A percentile compares a stretch with the other conserved stretches of the same genome.
Evolutionary conservation across 352 stramenopile species (phyloP).

Genomic region (Pythium brassicae): DNA sequence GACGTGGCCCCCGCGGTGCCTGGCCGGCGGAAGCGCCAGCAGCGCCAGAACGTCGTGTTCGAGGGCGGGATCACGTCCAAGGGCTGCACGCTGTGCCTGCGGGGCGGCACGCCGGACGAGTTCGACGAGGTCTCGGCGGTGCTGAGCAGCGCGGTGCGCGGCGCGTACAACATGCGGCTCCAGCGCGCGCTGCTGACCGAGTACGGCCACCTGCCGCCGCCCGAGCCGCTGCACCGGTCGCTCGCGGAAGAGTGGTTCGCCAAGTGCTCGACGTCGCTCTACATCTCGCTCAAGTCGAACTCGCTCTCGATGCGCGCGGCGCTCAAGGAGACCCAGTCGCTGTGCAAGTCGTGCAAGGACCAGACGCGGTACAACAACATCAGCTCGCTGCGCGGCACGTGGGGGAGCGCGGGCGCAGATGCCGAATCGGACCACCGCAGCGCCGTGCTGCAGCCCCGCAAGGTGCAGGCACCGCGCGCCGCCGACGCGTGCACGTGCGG

Average conservation of each 20-base stretch:
- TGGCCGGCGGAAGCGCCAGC: conserved; percentile 45
- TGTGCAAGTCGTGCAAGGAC: conserved; percentile 84
- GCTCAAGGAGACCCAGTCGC: conserved; percentile 72
- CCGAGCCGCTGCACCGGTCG: conserved; percentile 48
- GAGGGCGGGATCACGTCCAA: conserved; percentile 69
- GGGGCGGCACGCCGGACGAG: conserved; percentile 52
- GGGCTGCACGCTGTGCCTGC: conserved; percentile 79
- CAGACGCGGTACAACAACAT: conserved; percentile 83
- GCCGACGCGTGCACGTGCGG: conserved; percentile 57
- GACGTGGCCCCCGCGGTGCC: conserved; percentile 4
- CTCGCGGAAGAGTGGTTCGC: conserved; percentile 81
- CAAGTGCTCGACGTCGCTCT: conserved; percentile 75
- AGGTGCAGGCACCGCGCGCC: not conserved
- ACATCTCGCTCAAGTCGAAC: conserved; percentile 83
- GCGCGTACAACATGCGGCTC: conserved; percentile 79
- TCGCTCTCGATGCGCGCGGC: conserved; percentile 80
- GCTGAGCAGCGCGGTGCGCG: conserved; percentile 53
- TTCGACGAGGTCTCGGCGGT: conserved; percentile 71
- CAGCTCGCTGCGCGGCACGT: conserved; percentile 59
- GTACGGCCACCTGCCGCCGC: conserved; percentile 54
- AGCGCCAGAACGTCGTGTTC: conserved; percentile 84
- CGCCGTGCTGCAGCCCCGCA: not conserved
- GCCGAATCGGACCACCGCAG: conserved; percentile 12
- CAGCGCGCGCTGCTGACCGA: conserved; percentile 55
- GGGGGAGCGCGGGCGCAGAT: conserved; percentile 18